These are phyloP conservation scores for Hyaloraphidium curvatum DNA, from an alignment of 192 early-diverging fungal species.

Conservation along the genomic window DNA sequence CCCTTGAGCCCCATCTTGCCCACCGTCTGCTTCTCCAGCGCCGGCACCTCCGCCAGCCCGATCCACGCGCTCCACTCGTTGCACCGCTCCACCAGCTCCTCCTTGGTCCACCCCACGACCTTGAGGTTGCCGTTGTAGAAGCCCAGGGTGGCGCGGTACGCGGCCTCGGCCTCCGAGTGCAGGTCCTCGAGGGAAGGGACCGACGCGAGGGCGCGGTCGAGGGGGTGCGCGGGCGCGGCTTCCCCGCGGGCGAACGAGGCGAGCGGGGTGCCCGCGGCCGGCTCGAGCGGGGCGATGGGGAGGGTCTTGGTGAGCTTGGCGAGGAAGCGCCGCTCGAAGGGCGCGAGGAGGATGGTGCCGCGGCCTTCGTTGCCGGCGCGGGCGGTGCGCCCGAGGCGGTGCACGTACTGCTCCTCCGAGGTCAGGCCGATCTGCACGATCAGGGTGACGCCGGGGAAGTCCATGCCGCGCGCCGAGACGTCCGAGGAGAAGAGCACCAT, in stretches of 20 bases:
- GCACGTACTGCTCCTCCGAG: constrained; percentile 77
- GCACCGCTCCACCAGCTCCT: no score
- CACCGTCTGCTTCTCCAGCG: no score
- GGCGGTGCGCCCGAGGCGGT: constrained; percentile 89
- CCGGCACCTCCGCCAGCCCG: no score
- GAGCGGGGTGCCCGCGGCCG: constrained; percentile 13
- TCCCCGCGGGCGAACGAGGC: constrained; percentile 9
- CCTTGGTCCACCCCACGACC: no score
- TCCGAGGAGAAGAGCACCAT: constrained; percentile 80
- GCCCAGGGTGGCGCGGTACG: neutral
- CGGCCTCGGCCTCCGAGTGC: neutral
- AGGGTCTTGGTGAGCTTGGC: constrained; percentile 31
- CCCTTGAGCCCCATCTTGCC: constrained; percentile 22
- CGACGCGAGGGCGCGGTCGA: neutral
- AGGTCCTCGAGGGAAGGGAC: neutral
- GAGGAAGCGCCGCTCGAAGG: constrained; percentile 61
- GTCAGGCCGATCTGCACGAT: constrained; percentile 83
- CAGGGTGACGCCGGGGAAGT: constrained; percentile 81
- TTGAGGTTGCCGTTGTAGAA: neutral
- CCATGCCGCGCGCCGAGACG: constrained; percentile 92
- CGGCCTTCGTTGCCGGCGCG: constrained; percentile 83
- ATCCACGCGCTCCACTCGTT: no score
- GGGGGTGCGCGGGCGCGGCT: neutral
- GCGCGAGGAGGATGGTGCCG: constrained; percentile 58
- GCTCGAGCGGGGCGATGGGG: constrained; percentile 29